phyloP scores from a whole-genome alignment of 176 grass and related monocot genomes.

The Rhynchospora breviuscula region DNA sequence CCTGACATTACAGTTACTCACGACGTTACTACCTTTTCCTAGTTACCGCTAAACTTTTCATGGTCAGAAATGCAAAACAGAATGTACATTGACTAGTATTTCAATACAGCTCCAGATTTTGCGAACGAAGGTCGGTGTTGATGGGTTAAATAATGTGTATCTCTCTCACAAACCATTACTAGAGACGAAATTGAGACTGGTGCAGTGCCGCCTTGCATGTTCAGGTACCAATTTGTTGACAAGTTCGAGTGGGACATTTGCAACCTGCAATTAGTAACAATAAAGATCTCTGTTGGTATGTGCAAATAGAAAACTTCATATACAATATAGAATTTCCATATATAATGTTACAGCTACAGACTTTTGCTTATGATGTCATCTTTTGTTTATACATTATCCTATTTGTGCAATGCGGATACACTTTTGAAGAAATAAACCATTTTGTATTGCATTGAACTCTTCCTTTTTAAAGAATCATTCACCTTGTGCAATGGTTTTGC shows the following conservation, averaged over 20 bases:
- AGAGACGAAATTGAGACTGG: neutral
- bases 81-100: neutral
- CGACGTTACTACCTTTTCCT: neutral
- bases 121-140: neutral
- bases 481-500: neutral
- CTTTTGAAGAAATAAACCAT: neutral
- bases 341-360: too few species aligned
- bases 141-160: neutral
- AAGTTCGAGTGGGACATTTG: too few species aligned
- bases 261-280: neutral
- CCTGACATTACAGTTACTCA: neutral
- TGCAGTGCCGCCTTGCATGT: neutral
- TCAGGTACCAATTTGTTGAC: too few species aligned
- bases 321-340: neutral
- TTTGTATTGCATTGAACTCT: neutral
- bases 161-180: neutral
- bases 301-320: neutral
- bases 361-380: neutral
- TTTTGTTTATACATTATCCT: neutral
- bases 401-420: neutral
- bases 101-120: neutral
- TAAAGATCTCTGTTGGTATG: neutral
- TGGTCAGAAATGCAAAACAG: neutral
- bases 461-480: neutral
- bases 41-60: neutral